phyloP scores from a whole-genome alignment of 768 basidiomycete genomes.

The Ramaria sp. region DNA sequence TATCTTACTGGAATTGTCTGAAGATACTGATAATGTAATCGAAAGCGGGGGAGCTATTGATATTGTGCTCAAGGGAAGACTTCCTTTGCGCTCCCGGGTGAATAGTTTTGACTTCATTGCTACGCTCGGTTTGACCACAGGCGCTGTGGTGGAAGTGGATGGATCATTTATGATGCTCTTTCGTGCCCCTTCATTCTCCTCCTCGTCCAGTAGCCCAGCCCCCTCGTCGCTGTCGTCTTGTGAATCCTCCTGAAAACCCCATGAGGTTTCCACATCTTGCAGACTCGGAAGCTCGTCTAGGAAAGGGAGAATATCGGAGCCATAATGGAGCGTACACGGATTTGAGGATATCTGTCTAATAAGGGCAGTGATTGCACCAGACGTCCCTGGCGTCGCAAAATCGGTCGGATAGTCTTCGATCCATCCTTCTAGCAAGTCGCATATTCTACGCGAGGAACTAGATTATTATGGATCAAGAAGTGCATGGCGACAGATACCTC shows the following conservation, averaged over 20 bases:
- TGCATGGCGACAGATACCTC: constrained; percentile 38
- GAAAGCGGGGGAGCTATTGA: constrained; percentile 2
- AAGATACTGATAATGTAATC: not conserved
- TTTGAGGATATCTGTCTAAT: constrained; percentile 72
- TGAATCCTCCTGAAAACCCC: constrained; percentile 59
- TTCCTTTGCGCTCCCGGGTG: constrained; percentile 9
- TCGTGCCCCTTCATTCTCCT: constrained; percentile 23
- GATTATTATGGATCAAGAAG: not conserved
- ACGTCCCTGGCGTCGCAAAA: constrained; percentile 67
- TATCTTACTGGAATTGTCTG: not conserved
- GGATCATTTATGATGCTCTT: not conserved
- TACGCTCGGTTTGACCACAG: not conserved
- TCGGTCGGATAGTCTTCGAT: constrained; percentile 65
- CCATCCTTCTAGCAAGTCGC: constrained; percentile 70
- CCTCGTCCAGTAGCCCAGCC: constrained; percentile 38
- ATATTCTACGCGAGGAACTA: constrained; percentile 42
- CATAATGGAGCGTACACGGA: constrained; percentile 76
- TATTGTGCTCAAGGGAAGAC: constrained; percentile 8
- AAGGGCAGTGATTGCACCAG: constrained; percentile 61
- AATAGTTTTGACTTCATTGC: not conserved
- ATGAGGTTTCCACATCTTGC: constrained; percentile 56
- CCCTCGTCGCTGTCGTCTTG: constrained; percentile 47
- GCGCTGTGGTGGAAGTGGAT: not conserved
- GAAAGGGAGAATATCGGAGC: constrained; percentile 73
- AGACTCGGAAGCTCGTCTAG: constrained; percentile 53